Base-by-base conservation (phyloP, 2,329 filamentous ascomycete genomes). In the Immersiporthe knoxdaviesiana region DNA sequence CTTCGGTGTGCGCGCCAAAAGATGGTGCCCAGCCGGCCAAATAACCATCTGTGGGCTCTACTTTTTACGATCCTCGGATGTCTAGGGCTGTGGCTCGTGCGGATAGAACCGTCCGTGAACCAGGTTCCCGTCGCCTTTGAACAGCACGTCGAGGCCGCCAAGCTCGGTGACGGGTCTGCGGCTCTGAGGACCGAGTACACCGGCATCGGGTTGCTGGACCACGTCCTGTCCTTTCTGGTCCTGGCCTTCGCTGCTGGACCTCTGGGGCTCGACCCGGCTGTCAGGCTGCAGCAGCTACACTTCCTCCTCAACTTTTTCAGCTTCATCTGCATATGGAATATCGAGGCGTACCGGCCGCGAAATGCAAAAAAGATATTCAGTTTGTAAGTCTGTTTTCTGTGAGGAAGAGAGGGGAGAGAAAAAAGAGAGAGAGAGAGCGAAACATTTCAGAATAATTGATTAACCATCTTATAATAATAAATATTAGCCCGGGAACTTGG, bases 231-330 rank as follows among this genome's bases (percentile, higher is more conserved):
- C 14, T 64, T 52, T 16, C 47, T 64, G 3, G 62, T 64, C 14
- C 30, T 64, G 30, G 62, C 62, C 18, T 64, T 64, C 10, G 47
- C 47, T 14, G 62, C 30, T 10, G 62, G 62, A 5, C 30, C 62
- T 24, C 32, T 54, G 12, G 62, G 30, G 2, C 14, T 35, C 21
- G 44, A 64, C 24, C 30, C 44, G 16, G 62, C 44, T 11, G 62
- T 54, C 4, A 37, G 47, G 44, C 4, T 64, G 47, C 62, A 64
- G 4, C 62, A 64, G 16, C 30, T 64, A 12, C 62, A 64, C 10
- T 64, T 64, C 7, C 44, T 64, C 21, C 16, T 64, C 62, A 64
- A 64, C 27, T 64, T 64, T 32, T 64, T 64, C 30, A 54, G 44
- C 47, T 27, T 64, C 44, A 24, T 56, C 44, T 64, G 62, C 37